Conservation (phyloP, 495 filamentous ascomycete species). For the Penicillium malachiteum region DNA sequence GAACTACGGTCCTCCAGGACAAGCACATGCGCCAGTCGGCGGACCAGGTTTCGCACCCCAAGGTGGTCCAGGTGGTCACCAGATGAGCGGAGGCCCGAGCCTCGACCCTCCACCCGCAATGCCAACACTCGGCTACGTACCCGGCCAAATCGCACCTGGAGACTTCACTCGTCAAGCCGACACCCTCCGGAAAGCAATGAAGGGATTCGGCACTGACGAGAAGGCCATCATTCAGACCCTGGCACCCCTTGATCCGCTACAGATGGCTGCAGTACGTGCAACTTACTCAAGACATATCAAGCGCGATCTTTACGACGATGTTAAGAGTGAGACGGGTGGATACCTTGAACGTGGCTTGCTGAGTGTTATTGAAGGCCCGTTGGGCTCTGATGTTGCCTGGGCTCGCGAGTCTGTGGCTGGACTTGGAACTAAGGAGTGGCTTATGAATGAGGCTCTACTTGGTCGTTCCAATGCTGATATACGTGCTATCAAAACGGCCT, state of each 20-base stretch:
- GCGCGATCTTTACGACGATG: conserved; percentile 68
- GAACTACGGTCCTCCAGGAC: too few species aligned
- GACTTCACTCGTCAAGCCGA: conserved; percentile 66
- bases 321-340: conserved; percentile 71
- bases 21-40: too few species aligned
- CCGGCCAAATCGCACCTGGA: conserved; percentile 60
- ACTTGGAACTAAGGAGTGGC: conserved; percentile 77
- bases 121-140: conserved; percentile 62
- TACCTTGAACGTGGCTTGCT: conserved; percentile 70
- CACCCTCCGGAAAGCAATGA: conserved; percentile 76
- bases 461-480: conserved; percentile 82
- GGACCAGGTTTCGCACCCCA: conserved; percentile 32
- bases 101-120: conserved; percentile 42
- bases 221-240: conserved; percentile 66
- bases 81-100: conserved; percentile 18
- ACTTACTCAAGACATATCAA: conserved; percentile 60
- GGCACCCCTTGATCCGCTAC: conserved; percentile 65
- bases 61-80: conserved; percentile 36
- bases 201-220: conserved; percentile 89
- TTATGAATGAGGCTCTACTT: conserved; percentile 84
- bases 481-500: conserved; percentile 73
- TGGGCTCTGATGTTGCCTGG: conserved; percentile 65
- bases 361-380: conserved; percentile 72
- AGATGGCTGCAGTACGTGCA: conserved; percentile 63
- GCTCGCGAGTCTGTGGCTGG: conserved; percentile 69